These are phyloP conservation scores for Zizania latifolia DNA, from an alignment of 176 grass and related monocot genomes.

Conservation along the genomic window DNA sequence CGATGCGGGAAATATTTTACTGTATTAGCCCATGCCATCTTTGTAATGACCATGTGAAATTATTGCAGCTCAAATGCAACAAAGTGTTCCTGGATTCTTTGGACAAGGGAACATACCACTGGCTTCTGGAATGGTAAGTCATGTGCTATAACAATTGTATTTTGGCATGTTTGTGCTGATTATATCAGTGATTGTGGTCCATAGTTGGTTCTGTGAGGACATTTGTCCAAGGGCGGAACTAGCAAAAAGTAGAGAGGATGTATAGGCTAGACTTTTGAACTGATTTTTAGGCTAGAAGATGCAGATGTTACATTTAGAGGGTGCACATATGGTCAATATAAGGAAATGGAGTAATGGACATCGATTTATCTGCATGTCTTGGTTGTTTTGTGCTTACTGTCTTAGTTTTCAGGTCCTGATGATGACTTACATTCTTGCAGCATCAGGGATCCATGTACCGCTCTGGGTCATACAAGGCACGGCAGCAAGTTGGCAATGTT, in stretches of 20 bases:
- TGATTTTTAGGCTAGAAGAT: too few species aligned
- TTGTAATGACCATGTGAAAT: slow-evolving; percentile 18
- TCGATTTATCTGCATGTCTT: too few species aligned
- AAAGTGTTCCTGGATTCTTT: slow-evolving; percentile 22
- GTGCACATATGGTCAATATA: too few species aligned
- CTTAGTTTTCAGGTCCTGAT: too few species aligned
- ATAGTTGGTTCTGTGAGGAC: neutral
- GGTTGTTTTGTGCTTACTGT: too few species aligned
- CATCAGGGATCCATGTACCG: slow-evolving; percentile 20
- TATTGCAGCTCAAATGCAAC: slow-evolving; percentile 38
- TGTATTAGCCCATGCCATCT: slow-evolving; percentile 17
- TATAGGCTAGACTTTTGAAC: too few species aligned
- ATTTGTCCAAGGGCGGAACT: too few species aligned
- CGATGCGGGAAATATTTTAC: neutral
- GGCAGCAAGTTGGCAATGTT: slow-evolving; percentile 7
- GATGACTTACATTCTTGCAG: neutral
- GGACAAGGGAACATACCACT: slow-evolving; percentile 19
- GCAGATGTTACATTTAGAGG: too few species aligned
- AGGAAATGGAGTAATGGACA: too few species aligned
- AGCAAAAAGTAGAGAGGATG: too few species aligned
- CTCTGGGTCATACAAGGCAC: slow-evolving; percentile 20
- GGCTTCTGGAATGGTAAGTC: slow-evolving; percentile 41
- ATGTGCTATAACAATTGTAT: neutral
- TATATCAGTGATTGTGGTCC: neutral
- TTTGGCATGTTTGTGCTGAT: neutral